Percentiles rank a stretch among this genome's conserved stretches.
phyloP scores from a whole-genome alignment of 257 asterid genomes.

The Gentiana macrophylla region DNA sequence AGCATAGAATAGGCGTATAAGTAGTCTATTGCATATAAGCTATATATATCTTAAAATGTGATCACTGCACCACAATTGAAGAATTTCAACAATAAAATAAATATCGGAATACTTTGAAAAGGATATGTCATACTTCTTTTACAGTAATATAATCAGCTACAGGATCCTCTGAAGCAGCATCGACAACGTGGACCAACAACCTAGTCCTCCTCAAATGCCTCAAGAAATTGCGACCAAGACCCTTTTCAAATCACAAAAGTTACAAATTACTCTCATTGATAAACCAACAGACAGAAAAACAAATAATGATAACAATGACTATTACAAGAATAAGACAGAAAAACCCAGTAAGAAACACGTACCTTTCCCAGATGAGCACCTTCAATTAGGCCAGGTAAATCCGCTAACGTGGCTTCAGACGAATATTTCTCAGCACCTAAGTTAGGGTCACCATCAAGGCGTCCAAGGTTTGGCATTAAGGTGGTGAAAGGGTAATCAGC shows the following conservation, averaged over 20 bases:
- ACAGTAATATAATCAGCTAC: constrained; percentile 82
- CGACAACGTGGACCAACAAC: constrained; percentile 86
- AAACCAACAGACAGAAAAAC: neutral
- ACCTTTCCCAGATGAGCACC: constrained; percentile 99
- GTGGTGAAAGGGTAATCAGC: constrained; percentile 98
- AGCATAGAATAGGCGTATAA: too few species aligned
- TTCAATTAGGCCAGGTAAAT: constrained; percentile 96
- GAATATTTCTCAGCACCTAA: constrained; percentile 72
- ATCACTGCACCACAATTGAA: too few species aligned
- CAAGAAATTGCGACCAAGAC: constrained; percentile 92
- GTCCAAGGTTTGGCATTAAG: constrained; percentile 94
- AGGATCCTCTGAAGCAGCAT: constrained; percentile 75
- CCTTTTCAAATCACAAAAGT: constrained; percentile 28
- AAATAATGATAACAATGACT: neutral
- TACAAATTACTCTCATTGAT: neutral
- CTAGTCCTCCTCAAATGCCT: constrained; percentile 98
- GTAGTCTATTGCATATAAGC: too few species aligned
- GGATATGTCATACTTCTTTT: constrained; percentile 51
- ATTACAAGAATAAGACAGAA: neutral
- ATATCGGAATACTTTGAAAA: too few species aligned
- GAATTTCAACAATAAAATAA: too few species aligned
- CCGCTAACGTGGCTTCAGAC: constrained; percentile 92
- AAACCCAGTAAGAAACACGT: neutral
- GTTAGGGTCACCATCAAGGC: constrained; percentile 89
- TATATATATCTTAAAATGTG: too few species aligned